A percentile compares a stretch with the other conserved stretches of the same genome.
phyloP scores from a whole-genome alignment of 257 asterid species.

The Lithospermum erythrorhizon region DNA sequence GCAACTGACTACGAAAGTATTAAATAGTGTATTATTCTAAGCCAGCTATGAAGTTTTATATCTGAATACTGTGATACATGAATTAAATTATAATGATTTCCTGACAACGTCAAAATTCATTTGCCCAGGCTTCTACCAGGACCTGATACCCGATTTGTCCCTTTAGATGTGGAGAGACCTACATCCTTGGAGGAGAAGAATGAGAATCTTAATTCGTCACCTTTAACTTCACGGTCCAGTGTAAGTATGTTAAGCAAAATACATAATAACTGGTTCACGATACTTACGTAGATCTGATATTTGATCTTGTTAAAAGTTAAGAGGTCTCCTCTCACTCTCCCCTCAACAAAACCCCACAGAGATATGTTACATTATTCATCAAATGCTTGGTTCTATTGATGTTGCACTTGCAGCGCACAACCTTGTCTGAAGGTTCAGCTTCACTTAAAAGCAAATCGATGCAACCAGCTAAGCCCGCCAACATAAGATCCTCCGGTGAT shows the following conservation, averaged over 20 bases:
- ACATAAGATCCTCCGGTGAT: constrained; percentile 15
- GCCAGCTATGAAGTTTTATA: background rate
- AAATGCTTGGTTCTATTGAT: constrained; percentile 9
- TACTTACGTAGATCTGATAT: constrained; percentile 13
- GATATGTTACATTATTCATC: background rate
- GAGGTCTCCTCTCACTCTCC: background rate
- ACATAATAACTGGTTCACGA: constrained; percentile 11
- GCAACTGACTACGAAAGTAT: too few relatives aligned
- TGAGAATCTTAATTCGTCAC: constrained; percentile 9
- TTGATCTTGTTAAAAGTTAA: constrained; percentile 16
- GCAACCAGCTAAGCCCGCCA: constrained; percentile 13
- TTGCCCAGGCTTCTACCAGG: constrained; percentile 50
- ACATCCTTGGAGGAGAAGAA: constrained; percentile 15
- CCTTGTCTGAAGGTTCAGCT: constrained; percentile 17
- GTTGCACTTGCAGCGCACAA: constrained; percentile 41
- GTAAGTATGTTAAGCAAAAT: constrained; percentile 21
- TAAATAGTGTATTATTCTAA: too few relatives aligned
- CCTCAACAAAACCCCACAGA: too few relatives aligned
- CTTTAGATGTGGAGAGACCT: constrained; percentile 17
- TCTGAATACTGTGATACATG: background rate
- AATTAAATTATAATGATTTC: background rate
- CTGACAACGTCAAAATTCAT: constrained; percentile 1
- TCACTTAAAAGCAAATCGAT: constrained; percentile 12
- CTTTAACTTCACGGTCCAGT: constrained; percentile 20
- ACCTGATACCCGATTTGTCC: constrained; percentile 32